Percentiles rank a stretch among this genome's conserved stretches.
These are phyloP conservation scores for Apophysomyces elegans DNA, from an alignment of 371 early-diverging fungal species.

Conservation along the genomic window DNA sequence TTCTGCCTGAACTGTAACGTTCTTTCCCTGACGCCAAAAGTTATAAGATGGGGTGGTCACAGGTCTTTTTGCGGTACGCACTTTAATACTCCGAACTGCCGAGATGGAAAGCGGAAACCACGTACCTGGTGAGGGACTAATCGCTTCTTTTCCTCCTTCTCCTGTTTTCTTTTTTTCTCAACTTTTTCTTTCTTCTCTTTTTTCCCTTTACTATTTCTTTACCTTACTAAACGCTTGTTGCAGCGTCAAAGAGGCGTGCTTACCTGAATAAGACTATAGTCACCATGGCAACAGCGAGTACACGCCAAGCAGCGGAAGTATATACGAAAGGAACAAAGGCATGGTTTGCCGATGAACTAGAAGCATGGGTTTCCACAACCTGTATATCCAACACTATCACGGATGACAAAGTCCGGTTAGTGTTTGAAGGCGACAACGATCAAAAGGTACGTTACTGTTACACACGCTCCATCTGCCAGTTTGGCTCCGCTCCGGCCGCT, in stretches of 20 bases:
- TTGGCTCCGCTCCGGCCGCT: background rate
- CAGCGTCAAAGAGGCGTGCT: background rate
- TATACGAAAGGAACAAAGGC: constrained; percentile 78
- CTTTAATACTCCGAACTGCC: background rate
- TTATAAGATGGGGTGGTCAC: no score
- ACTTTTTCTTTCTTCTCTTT: background rate
- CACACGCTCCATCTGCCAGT: constrained; percentile 4
- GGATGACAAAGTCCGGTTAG: constrained; percentile 55
- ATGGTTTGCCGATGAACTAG: constrained; percentile 85
- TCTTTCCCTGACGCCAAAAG: no score
- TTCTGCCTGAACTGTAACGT: no score
- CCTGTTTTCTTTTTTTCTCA: background rate
- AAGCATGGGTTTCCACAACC: constrained; percentile 81
- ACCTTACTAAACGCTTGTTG: background rate
- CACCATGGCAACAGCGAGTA: constrained; percentile 2
- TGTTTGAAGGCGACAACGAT: constrained; percentile 63
- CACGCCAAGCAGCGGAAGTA: constrained; percentile 52
- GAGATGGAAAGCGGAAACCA: background rate
- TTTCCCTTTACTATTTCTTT: background rate
- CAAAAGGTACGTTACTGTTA: constrained; percentile 41
- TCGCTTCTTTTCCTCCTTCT: background rate
- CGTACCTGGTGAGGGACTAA: background rate
- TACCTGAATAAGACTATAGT: background rate
- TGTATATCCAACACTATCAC: constrained; percentile 53
- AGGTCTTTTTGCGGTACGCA: no score